A percentile compares a stretch with the other conserved stretches of the same genome.
These are phyloP conservation scores for Monosporascus sp. DNA, from an alignment of 2,329 filamentous ascomycete species.

Conservation along the genomic window DNA sequence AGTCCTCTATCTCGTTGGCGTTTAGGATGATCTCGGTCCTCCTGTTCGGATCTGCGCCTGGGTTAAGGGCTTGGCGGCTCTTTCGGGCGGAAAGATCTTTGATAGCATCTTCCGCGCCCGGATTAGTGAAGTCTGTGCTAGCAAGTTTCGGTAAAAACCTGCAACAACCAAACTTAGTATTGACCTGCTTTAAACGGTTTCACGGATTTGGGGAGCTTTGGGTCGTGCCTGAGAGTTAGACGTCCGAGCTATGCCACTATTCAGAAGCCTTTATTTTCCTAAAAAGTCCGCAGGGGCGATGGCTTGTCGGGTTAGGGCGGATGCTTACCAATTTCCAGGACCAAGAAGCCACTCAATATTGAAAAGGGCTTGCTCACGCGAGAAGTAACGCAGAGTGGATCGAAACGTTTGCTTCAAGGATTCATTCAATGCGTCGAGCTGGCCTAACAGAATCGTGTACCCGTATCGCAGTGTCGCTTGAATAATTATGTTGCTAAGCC, in stretches of 20 bases:
- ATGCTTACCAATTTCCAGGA: background rate
- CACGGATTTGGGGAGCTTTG: no score
- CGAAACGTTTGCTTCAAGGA: no score
- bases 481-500: background rate
- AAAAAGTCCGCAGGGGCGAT: no score
- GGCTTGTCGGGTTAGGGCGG: background rate
- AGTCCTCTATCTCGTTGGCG: background rate
- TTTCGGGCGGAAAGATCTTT: background rate
- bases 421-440: background rate
- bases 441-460: background rate
- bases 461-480: background rate
- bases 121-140: background rate
- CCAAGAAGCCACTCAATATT: background rate
- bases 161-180: background rate
- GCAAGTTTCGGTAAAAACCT: background rate
- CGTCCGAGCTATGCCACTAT: no score
- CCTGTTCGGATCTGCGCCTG: background rate
- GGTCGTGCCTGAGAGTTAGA: no score
- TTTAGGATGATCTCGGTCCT: background rate
- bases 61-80: no score
- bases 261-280: no score
- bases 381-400: background rate
- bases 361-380: background rate
- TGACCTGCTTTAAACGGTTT: background rate
- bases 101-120: background rate